Conservation (phyloP, 2,329 filamentous ascomycete species). For the Aspergillus proliferans region DNA sequence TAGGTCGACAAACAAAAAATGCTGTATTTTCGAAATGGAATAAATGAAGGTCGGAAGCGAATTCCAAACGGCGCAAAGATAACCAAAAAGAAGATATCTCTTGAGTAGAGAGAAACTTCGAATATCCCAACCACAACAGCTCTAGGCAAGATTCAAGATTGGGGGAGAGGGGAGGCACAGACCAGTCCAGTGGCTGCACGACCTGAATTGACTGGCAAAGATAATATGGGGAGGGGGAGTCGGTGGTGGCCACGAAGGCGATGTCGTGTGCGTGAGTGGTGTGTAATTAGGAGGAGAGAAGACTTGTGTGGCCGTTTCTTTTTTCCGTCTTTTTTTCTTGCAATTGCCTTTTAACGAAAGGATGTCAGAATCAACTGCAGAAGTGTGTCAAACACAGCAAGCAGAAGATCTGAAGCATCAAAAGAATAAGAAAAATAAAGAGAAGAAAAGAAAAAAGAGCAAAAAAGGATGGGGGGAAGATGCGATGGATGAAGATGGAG, state of each 20-base stretch:
- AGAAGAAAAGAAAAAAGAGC: conserved; percentile 13
- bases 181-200: conserved; percentile 44
- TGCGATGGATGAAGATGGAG: conserved; percentile 12
- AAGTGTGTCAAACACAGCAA: conserved; percentile 43
- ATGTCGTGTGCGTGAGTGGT: not conserved
- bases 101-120: conserved; percentile 15
- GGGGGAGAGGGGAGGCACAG: conserved; percentile 25
- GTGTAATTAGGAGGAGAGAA: not conserved
- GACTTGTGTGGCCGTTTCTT: conserved; percentile 11
- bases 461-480: conserved; percentile 12
- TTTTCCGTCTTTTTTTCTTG: conserved; percentile 7
- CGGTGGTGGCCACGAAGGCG: conserved; percentile 9
- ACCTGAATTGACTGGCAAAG: conserved; percentile 23
- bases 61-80: conserved; percentile 6
- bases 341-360: conserved; percentile 26
- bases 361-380: conserved; percentile 31
- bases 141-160: conserved; percentile 24
- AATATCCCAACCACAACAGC: conserved; percentile 22
- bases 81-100: conserved; percentile 14
- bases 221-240: conserved; percentile 11
- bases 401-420: conserved; percentile 24
- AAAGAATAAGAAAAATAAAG: conserved; percentile 21
- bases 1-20: conserved; percentile 3
- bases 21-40: conserved; percentile 10
- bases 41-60: conserved; percentile 9